Conservation (phyloP, 2,329 filamentous ascomycete genomes). For the Coniochaeta sp. region DNA sequence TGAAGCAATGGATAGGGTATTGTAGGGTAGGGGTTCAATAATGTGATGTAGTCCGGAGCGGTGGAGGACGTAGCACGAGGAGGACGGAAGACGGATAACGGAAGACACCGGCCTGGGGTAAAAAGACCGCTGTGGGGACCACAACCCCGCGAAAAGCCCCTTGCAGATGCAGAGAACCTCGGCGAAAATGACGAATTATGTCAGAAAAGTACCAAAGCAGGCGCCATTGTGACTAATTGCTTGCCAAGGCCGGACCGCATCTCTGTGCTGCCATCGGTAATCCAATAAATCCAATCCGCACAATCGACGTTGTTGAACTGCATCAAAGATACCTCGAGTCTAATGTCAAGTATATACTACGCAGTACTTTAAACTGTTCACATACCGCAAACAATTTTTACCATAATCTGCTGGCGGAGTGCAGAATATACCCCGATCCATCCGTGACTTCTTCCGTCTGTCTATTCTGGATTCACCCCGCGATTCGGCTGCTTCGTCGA, state of each 20-base stretch:
- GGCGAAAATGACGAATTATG: constrained; percentile 1
- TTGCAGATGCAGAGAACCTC: background rate
- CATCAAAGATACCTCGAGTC: background rate
- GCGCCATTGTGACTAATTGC: background rate
- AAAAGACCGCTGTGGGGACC: background rate
- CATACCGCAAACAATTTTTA: background rate
- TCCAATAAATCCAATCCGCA: no score
- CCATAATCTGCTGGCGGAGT: background rate
- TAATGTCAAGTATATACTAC: background rate
- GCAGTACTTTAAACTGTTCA: background rate
- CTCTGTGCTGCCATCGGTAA: background rate
- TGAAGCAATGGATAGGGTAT: no score
- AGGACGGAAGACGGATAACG: no score
- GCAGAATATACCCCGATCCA: background rate
- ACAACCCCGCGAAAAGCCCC: background rate
- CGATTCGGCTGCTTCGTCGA: background rate
- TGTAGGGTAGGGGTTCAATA: no score
- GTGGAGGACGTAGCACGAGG: no score
- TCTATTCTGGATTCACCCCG: background rate
- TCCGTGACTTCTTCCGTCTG: background rate
- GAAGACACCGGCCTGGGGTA: no score
- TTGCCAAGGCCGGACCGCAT: constrained; percentile 1
- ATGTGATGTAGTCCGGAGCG: no score
- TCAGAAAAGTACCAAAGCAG: background rate
- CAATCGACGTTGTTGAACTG: background rate